phyloP scores from a whole-genome alignment of 257 asterid genomes.

The Ballota nigra region DNA sequence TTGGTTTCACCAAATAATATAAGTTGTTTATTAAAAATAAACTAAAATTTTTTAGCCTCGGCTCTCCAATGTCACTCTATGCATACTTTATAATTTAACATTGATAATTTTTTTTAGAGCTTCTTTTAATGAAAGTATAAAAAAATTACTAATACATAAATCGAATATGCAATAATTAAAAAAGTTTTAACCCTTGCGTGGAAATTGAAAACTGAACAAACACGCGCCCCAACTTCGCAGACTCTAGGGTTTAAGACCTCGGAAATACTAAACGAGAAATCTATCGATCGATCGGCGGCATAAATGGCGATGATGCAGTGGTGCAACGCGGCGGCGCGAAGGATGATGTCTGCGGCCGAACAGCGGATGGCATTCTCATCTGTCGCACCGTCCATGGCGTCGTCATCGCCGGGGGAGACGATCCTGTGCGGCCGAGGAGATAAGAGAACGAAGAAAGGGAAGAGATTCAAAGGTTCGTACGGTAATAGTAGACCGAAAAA shows the following conservation, averaged over 20 bases:
- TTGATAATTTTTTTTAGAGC: too few relatives aligned
- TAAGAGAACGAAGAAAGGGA: constrained; percentile 79
- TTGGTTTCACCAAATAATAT: too few relatives aligned
- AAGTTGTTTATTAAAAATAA: too few relatives aligned
- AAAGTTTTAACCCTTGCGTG: neutral
- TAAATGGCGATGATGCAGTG: constrained; percentile 57
- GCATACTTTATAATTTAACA: too few relatives aligned
- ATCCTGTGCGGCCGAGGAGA: constrained; percentile 80
- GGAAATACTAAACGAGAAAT: neutral
- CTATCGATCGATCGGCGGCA: constrained; percentile 13
- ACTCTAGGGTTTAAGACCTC: constrained; percentile 46
- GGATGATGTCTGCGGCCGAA: constrained; percentile 31
- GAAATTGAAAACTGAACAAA: too few relatives aligned
- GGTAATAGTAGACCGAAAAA: constrained; percentile 71
- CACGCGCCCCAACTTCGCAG: neutral
- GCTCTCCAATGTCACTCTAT: too few relatives aligned
- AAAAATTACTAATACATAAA: too few relatives aligned
- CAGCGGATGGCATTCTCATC: constrained; percentile 44
- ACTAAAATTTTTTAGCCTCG: too few relatives aligned
- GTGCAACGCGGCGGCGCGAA: constrained; percentile 45
- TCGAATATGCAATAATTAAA: neutral
- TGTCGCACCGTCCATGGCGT: constrained; percentile 26
- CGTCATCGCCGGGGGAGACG: constrained; percentile 40
- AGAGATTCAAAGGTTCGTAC: constrained; percentile 77
- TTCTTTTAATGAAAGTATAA: too few relatives aligned